A percentile compares a stretch with the other conserved stretches of the same genome.
These are phyloP conservation scores for Saksenaea vasiformis DNA, from an alignment of 371 early-diverging fungal species.

Conservation along the genomic window DNA sequence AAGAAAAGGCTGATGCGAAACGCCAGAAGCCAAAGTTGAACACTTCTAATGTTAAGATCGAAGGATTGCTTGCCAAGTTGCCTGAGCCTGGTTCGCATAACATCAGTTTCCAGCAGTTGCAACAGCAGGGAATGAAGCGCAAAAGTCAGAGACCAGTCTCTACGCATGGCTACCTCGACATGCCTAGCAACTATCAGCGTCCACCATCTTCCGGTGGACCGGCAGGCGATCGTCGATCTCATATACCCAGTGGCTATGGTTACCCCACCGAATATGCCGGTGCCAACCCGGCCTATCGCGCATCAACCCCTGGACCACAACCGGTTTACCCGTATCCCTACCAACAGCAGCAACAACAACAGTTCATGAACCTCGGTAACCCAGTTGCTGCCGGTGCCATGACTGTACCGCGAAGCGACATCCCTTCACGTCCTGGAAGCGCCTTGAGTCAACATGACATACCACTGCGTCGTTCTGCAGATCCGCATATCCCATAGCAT, in stretches of 20 bases:
- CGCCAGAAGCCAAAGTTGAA: slow-evolving; percentile 40
- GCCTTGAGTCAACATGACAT: slow-evolving; percentile 5
- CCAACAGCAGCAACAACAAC: slow-evolving; percentile 12
- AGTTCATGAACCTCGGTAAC: slow-evolving; percentile 1
- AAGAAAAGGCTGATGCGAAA: slow-evolving; percentile 41
- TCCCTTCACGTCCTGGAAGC: slow-evolving; percentile 1
- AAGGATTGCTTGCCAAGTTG: slow-evolving; percentile 44
- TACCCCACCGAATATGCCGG: neutral
- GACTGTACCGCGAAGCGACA: neutral
- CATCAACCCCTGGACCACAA: slow-evolving; percentile 3
- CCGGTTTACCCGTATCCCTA: slow-evolving; percentile 9
- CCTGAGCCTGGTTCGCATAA: slow-evolving; percentile 49
- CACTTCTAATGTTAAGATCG: slow-evolving; percentile 42
- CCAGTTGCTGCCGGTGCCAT: slow-evolving; percentile 9
- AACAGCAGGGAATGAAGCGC: slow-evolving; percentile 18
- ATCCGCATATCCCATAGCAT: slow-evolving; percentile 2
- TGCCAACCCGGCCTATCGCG: slow-evolving; percentile 5
- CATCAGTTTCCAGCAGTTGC: slow-evolving; percentile 46
- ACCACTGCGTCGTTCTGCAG: neutral
- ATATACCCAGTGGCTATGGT: slow-evolving; percentile 4
- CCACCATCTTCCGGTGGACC: neutral
- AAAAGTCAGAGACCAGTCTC: slow-evolving; percentile 12
- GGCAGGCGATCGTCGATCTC: neutral
- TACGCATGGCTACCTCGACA: slow-evolving; percentile 8
- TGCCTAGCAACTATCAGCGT: slow-evolving; percentile 5